phyloP scores from a whole-genome alignment of 2,329 filamentous ascomycete genomes.

The Penicillium digitatum region DNA sequence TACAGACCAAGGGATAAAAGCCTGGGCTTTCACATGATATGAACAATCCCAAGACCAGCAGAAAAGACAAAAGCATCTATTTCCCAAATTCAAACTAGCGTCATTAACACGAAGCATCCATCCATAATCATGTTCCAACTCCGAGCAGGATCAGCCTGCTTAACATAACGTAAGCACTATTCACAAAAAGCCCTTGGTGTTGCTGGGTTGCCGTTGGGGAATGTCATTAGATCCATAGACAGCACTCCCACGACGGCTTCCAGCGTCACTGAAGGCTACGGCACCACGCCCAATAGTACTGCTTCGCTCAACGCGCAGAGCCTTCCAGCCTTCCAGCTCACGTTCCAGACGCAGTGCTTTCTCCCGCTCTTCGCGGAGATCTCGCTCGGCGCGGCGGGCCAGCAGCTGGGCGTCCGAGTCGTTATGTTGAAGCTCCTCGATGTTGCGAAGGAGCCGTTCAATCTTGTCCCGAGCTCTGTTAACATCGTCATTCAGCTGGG shows the following conservation, averaged over 20 bases:
- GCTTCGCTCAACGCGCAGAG: constrained; percentile 61
- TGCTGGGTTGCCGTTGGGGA: constrained; percentile 64
- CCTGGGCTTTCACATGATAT: constrained; percentile 15
- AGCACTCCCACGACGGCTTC: constrained; percentile 39
- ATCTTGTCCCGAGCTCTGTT: constrained; percentile 83
- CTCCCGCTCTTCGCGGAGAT: constrained; percentile 83
- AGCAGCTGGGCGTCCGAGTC: constrained; percentile 78
- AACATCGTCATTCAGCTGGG: constrained; percentile 77
- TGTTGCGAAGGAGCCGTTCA: constrained; percentile 80
- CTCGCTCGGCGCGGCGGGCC: constrained; percentile 80
- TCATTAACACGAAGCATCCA: constrained; percentile 10
- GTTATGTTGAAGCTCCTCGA: constrained; percentile 87
- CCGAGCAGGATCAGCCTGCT: constrained; percentile 17
- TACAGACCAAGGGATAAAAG: constrained; percentile 1
- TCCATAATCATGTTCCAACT: constrained; percentile 11
- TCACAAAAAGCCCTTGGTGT: constrained; percentile 75
- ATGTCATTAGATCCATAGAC: constrained; percentile 48
- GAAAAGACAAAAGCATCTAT: constrained; percentile 9
- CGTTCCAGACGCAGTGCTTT: constrained; percentile 76
- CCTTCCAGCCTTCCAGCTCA: constrained; percentile 79
- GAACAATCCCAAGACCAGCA: constrained; percentile 11
- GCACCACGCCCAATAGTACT: constrained; percentile 31
- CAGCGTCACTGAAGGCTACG: constrained; percentile 38
- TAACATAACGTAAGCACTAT: constrained; percentile 13
- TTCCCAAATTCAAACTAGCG: constrained; percentile 17